A percentile compares a stretch with the other conserved stretches of the same genome.
phyloP scores from a whole-genome alignment of 768 basidiomycete species.

The Leccinum uliginosum region DNA sequence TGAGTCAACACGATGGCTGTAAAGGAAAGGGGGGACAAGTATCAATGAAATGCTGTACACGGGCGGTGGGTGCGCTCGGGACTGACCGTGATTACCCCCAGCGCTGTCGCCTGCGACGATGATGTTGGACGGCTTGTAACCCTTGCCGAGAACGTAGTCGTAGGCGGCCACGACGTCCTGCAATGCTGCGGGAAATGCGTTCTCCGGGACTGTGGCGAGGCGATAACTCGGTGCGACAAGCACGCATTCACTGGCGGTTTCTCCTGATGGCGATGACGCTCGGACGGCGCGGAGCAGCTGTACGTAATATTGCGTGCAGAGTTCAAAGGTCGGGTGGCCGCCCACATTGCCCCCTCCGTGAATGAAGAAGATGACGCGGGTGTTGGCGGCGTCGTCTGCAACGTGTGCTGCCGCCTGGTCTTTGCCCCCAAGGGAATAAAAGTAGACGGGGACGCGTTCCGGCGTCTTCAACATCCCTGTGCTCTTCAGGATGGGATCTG shows the following conservation, averaged over 20 bases:
- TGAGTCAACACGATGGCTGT: slow-evolving; percentile 24
- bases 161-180: slow-evolving; percentile 25
- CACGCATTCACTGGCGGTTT: slow-evolving; percentile 1
- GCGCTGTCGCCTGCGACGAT: slow-evolving; percentile 24
- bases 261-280: neutral
- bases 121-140: slow-evolving; percentile 18
- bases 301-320: slow-evolving; percentile 4
- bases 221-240: slow-evolving; percentile 24
- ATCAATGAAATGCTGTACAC: neutral
- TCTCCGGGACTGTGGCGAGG: slow-evolving; percentile 21
- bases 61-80: neutral
- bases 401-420: fast-evolving
- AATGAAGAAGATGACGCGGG: slow-evolving; percentile 20
- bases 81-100: slow-evolving; percentile 24
- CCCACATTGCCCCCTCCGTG: slow-evolving; percentile 21
- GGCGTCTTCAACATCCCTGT: slow-evolving; percentile 6
- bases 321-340: slow-evolving; percentile 15
- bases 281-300: slow-evolving; percentile 9
- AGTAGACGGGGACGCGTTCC: slow-evolving; percentile 20
- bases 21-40: too few relatives aligned
- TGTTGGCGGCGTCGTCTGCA: neutral
- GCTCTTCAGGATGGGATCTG: neutral
- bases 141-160: slow-evolving; percentile 20
- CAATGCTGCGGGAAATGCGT: slow-evolving; percentile 19
- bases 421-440: slow-evolving; percentile 7